phyloP scores from a whole-genome alignment of 805 yeast genomes.

The Candida odintsovae region DNA sequence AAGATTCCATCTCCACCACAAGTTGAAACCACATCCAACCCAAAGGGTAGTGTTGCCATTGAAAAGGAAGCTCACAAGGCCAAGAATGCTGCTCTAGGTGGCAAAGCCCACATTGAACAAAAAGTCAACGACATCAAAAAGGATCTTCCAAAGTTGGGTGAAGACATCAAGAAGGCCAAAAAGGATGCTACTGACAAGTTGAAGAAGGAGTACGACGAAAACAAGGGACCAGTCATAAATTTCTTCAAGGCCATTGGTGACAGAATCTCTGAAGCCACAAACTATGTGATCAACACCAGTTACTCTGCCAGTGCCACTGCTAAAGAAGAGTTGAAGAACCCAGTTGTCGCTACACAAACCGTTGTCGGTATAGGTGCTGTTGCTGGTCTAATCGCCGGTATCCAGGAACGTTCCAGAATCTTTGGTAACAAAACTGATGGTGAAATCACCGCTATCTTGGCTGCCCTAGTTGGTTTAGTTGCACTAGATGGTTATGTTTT shows the following conservation, averaged over 20 bases:
- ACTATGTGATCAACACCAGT: conserved; percentile 17
- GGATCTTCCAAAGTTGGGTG: conserved; percentile 22
- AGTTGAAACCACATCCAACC: conserved; percentile 10
- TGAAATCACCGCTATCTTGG: conserved; percentile 44
- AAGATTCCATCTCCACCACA: conserved; percentile 9
- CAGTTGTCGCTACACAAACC: conserved; percentile 52
- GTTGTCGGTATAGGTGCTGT: conserved; percentile 42
- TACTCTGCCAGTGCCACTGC: conserved; percentile 19
- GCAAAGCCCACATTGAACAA: conserved; percentile 17
- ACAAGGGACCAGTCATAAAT: conserved; percentile 22
- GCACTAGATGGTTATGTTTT: conserved; percentile 50
- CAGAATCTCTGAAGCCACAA: conserved; percentile 17
- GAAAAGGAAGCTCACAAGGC: conserved; percentile 13
- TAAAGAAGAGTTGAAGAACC: conserved; percentile 48
- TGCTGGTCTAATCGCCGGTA: conserved; percentile 43
- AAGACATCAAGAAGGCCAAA: conserved; percentile 28
- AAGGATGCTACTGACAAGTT: conserved; percentile 29
- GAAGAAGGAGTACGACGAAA: conserved; percentile 26
- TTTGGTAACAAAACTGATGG: conserved; percentile 36
- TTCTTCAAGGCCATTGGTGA: conserved; percentile 17
- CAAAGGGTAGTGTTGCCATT: conserved; percentile 17
- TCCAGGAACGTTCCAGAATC: conserved; percentile 46
- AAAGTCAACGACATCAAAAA: conserved; percentile 22
- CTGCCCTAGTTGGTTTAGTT: conserved; percentile 48
- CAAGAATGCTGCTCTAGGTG: conserved; percentile 15